These are phyloP conservation scores for Lathyrus sativus DNA, from an alignment of 306 rosid species.

Conservation along the genomic window DNA sequence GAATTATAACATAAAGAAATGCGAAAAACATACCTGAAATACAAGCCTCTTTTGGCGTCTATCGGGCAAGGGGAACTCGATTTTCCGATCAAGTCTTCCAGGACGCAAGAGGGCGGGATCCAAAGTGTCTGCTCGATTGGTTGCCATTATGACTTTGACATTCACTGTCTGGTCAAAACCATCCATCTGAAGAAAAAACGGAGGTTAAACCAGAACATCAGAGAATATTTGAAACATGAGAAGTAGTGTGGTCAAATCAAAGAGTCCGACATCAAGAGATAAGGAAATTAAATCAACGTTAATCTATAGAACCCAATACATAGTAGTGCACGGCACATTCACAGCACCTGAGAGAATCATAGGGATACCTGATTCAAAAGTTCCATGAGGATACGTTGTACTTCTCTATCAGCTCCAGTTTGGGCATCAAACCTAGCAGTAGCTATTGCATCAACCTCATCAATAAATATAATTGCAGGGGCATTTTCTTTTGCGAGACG, in stretches of 20 bases:
- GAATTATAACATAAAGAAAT: conserved; percentile 14
- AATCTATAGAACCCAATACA: background rate
- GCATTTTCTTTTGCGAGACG: conserved; percentile 99
- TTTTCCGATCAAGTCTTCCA: conserved; percentile 96
- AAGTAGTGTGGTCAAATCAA: background rate
- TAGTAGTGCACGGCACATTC: background rate
- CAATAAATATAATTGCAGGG: conserved; percentile 98
- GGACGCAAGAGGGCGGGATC: conserved; percentile 99
- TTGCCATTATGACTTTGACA: conserved; percentile 99
- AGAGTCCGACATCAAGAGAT: conserved; percentile 4
- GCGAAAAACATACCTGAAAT: conserved; percentile 69
- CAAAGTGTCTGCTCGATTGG: conserved; percentile 95
- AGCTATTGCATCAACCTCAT: conserved; percentile 99
- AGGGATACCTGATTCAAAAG: conserved; percentile 85
- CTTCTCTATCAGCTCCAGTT: conserved; percentile 99
- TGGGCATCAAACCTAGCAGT: conserved; percentile 99
- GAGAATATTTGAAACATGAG: conserved; percentile 18
- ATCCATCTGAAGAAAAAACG: conserved; percentile 71
- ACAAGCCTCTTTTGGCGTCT: conserved; percentile 98
- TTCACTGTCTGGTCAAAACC: conserved; percentile 99
- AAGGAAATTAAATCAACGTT: background rate
- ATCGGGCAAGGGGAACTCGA: conserved; percentile 96
- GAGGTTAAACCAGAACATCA: conserved; percentile 23
- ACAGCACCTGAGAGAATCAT: background rate
- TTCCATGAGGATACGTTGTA: conserved; percentile 99